Base-by-base conservation (phyloP, 768 basidiomycete species). In the Pleurotus djamor region DNA sequence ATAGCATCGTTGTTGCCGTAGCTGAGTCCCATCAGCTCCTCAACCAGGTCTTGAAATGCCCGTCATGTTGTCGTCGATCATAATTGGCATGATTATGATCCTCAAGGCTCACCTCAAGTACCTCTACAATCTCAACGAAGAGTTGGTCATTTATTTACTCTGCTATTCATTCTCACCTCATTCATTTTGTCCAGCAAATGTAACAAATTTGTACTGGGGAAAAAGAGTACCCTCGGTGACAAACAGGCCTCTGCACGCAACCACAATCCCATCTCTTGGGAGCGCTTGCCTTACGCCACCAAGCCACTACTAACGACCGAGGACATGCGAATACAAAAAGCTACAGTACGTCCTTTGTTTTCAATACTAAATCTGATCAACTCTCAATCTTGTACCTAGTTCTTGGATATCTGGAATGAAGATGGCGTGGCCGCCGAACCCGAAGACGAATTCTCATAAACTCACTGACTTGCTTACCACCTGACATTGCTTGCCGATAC, bases 191-290 rank as follows among this genome's bases (percentile, higher is more conserved):
- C 21, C 59, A 97, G 95, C 47, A 98, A 97, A 91, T 94, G 94
- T 64, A 79, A 82, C 48, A 98, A 95, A 72, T 97, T 91, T 68
- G 81, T 87, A 4, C 72, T 87, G 4, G 90, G 90, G 16, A 98
- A 98, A 81, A 98, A 98, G 74, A 92, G 86, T 57, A 85, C 92
- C 0, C 70, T 89, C 2, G 96, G 96, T 1, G 96, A 99, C 71
- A 91, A 87, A 67, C 81, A 90, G 12, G 91, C 87, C 4, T 70
- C 76, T 2, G 86, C 83, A 64, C 83, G 84, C 32, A 76, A 87
- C 63, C 83, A 87, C 2, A 73, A 77, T 43, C 81, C 83, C 5
- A 82, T 94, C 41, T 79, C 82, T 33, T 93, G 93, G 88, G 83
- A 85, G 28, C 81, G 90, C 14, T 72, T 96, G 52, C 86, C 88